Conservation (phyloP, 1,284 basidiomycete genomes). For the Hypsizygus ulmarius region DNA sequence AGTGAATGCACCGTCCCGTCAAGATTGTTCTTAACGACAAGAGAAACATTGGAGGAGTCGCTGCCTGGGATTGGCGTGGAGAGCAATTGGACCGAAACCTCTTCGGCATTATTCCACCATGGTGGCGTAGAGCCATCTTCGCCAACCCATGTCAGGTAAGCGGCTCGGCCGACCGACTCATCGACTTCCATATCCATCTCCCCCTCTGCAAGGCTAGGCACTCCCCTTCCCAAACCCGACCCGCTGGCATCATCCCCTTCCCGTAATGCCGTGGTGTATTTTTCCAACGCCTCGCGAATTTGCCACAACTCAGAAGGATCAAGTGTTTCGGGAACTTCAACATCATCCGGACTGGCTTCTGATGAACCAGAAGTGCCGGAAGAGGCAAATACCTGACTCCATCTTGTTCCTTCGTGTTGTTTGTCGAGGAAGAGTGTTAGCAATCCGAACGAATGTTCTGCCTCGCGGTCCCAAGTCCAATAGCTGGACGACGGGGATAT, state of each 20-base stretch:
- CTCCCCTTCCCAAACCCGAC: conserved; percentile 54
- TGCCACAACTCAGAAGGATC: conserved; percentile 78
- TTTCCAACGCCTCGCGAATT: conserved; percentile 81
- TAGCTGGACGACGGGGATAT: conserved; percentile 72
- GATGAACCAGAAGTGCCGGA: no score
- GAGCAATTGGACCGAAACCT: conserved; percentile 52
- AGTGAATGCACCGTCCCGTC: conserved; percentile 79
- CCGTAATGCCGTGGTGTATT: conserved; percentile 69
- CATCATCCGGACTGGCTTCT: conserved; percentile 49
- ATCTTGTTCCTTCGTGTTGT: conserved; percentile 73
- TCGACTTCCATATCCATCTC: conserved; percentile 86
- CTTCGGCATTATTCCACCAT: conserved; percentile 35
- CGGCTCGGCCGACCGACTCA: conserved; percentile 57
- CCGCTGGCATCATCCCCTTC: conserved; percentile 60
- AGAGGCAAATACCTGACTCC: conserved; percentile 78
- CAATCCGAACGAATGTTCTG: conserved; percentile 60
- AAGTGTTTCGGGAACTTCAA: conserved; percentile 86
- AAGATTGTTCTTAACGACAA: conserved; percentile 77
- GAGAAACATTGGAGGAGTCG: conserved; percentile 31
- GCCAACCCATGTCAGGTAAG: conserved; percentile 62
- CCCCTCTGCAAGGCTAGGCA: conserved; percentile 77
- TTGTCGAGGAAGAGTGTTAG: conserved; percentile 87
- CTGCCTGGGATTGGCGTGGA: conserved; percentile 61
- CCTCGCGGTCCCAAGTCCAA: conserved; percentile 86
- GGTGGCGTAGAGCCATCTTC: conserved; percentile 45